Conservation (phyloP, 148 eudicot genomes). For the Camellia japonica region DNA sequence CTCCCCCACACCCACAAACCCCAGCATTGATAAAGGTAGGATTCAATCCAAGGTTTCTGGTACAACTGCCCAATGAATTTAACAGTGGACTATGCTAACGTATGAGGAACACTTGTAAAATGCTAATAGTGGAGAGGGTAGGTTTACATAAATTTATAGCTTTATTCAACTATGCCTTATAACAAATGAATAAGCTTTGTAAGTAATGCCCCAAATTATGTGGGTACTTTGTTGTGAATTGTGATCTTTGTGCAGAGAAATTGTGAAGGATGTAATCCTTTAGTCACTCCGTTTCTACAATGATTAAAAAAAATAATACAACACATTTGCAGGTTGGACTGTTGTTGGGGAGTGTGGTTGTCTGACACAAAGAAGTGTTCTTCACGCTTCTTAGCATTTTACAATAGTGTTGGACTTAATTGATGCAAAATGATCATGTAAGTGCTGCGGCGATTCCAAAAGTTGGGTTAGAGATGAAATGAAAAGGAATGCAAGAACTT, state of each 20-base stretch:
- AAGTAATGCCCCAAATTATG: neutral
- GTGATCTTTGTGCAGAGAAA: too few species aligned
- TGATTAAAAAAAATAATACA: too few species aligned
- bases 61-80: neutral
- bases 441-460: neutral
- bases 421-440: slow-evolving; percentile 2
- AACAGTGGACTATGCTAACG: neutral
- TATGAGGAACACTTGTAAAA: neutral
- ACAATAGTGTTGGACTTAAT: neutral
- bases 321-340: too few species aligned
- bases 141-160: neutral
- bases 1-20: neutral
- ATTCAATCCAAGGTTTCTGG: neutral
- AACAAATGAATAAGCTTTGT: neutral
- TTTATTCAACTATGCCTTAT: neutral
- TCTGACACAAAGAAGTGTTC: too few species aligned
- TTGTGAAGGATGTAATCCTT: too few species aligned
- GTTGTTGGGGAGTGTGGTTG: too few species aligned
- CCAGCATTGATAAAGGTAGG: neutral
- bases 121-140: neutral
- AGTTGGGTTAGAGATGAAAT: neutral
- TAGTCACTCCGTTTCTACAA: too few species aligned
- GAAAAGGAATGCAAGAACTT: neutral
- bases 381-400: neutral
- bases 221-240: neutral